Evolutionary conservation across 768 basidiomycete genomes (phyloP).

Genomic region (Pleurotus djamor): DNA sequence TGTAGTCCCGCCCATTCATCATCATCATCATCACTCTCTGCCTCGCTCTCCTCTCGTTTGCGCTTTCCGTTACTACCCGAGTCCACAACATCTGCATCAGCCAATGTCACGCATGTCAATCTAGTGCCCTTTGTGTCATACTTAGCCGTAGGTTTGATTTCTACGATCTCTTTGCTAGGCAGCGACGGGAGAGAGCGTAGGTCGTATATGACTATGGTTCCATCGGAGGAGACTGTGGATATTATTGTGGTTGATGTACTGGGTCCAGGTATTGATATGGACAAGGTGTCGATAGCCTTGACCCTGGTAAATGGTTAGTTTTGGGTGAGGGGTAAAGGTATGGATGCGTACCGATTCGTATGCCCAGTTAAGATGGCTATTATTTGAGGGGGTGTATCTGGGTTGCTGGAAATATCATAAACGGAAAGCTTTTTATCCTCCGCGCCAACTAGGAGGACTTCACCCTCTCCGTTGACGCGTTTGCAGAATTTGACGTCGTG

Average conservation of each 20-base stretch:
- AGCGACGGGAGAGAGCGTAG: conserved; percentile 44
- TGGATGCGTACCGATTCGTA: conserved; percentile 67
- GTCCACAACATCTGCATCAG: conserved; percentile 39
- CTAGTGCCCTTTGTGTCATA: conserved; percentile 89
- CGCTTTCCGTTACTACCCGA: conserved; percentile 20
- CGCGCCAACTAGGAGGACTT: conserved; percentile 79
- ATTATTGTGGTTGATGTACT: conserved; percentile 51
- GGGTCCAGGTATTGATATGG: conserved; percentile 51
- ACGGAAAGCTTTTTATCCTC: conserved; percentile 89
- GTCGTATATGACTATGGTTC: conserved; percentile 78
- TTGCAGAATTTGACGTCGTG: conserved; percentile 81
- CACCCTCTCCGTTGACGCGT: conserved; percentile 51
- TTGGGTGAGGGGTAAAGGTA: neutral
- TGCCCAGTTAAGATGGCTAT: conserved; percentile 80
- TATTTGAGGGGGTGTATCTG: conserved; percentile 46
- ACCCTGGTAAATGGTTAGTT: conserved; percentile 44
- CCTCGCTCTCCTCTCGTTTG: conserved; percentile 26
- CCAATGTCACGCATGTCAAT: conserved; percentile 70
- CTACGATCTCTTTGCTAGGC: conserved; percentile 17
- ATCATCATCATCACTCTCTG: conserved; percentile 26
- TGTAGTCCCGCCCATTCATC: conserved; percentile 17
- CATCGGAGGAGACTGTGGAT: conserved; percentile 88
- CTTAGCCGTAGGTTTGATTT: conserved; percentile 54
- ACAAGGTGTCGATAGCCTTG: conserved; percentile 73
- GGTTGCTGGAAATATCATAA: conserved; percentile 58